Evolutionary conservation across 2,329 filamentous ascomycete genomes (phyloP).

Genomic region (Diplocarpon rosae): DNA sequence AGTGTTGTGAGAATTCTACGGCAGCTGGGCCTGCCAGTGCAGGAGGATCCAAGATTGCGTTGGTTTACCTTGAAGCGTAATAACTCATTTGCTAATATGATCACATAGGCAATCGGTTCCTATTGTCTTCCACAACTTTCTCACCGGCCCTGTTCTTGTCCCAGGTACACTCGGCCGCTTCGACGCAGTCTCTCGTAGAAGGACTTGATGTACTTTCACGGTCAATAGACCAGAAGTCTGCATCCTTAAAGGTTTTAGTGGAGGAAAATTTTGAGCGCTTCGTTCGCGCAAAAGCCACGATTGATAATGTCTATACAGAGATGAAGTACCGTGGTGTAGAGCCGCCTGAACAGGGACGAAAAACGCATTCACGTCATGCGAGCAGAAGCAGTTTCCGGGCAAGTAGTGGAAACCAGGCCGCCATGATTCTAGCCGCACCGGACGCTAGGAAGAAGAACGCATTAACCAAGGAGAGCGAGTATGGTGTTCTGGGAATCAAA

Average conservation of each 20-base stretch:
- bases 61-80: conserved; percentile 29
- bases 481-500: conserved; percentile 81
- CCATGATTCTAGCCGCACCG: conserved; percentile 23
- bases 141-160: conserved; percentile 86
- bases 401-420: conserved; percentile 28
- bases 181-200: conserved; percentile 67
- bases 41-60: conserved; percentile 74
- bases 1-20: conserved; percentile 77
- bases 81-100: conserved; percentile 12
- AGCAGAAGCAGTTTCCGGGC: conserved; percentile 31
- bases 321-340: conserved; percentile 70
- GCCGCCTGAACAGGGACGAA: conserved; percentile 32
- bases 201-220: conserved; percentile 78
- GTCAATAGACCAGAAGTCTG: conserved; percentile 96
- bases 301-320: conserved; percentile 97
- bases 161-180: conserved; percentile 77
- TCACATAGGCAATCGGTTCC: conserved; percentile 70
- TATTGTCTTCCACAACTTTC: conserved; percentile 92
- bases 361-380: conserved; percentile 27
- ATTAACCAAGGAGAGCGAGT: conserved; percentile 83
- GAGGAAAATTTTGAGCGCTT: conserved; percentile 98
- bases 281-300: conserved; percentile 92
- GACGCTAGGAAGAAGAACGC: conserved; percentile 76
- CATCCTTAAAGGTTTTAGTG: conserved; percentile 88
- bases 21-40: conserved; percentile 64